Evolutionary conservation across 139 green algal genomes (phyloP), one percentile per base, ranked within the genome.

Genomic region (Chlamydomonas urium): DNA sequence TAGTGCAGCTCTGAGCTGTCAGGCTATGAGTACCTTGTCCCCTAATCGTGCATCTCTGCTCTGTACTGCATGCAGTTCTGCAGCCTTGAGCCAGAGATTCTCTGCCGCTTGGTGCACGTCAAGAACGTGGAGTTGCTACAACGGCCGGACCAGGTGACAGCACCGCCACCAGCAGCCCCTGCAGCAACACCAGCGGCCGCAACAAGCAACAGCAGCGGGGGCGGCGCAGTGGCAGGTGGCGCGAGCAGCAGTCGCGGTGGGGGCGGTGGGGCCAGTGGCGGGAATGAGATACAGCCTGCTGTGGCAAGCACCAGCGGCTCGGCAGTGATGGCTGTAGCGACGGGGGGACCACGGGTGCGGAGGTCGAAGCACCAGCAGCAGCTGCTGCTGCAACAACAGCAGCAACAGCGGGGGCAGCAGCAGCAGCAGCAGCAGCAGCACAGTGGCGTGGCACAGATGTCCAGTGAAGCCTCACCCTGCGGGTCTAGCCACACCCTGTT

Each of bases 41-140:
- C n/a, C n/a, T n/a, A n/a, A n/a, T n/a, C n/a, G n/a, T n/a, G n/a
- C n/a, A 34, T 36, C 10, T 60, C 4, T 68, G 50, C 23, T 28
- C 31, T 50, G 14, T 57, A 10, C 28, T 61, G 21, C 23, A 1
- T 35, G 77, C 79, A 87, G 66, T 97, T 93, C 62, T 91, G 79
- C 50, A 82, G 80, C 14, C 67, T 96, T 47, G 88, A 93, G 78
- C 90, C 91, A 23, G 86, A 97, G 37, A 81, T 96, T 2, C 47
- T 93, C 19, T 97, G 93, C 85, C 75, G 82, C 31, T 73, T 90
- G 31, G 78, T 88, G 33, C 81, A 69, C 48, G 85, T 88, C 8
- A 48, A 72, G 1, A 66, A 71, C 0, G 72, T 90, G 4, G 78
- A 90, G 73, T 69, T 87, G 31, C 48, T 80, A 33, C n/a, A n/a